Evolutionary conservation across 1,284 basidiomycete genomes (phyloP).

Genomic region (Apiotrichum siamense): DNA sequence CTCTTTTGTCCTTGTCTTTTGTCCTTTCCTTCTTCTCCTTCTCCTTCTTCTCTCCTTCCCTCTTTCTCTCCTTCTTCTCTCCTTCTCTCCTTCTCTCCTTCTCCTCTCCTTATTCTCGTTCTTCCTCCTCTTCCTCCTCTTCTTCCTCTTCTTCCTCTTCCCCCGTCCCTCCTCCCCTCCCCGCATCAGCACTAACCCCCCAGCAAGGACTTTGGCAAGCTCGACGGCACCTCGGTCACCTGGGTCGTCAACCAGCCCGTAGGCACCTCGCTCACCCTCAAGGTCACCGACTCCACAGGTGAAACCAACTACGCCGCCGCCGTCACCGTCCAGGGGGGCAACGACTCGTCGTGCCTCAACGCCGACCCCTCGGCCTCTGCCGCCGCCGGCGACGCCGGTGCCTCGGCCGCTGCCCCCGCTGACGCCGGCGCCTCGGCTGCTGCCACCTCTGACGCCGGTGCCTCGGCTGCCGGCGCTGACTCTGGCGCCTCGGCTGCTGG

Average conservation of each 20-base stretch:
- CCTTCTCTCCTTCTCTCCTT: too few species aligned
- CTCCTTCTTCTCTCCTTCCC: too few species aligned
- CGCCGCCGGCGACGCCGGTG: constrained; percentile 2
- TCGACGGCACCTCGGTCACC: constrained; percentile 52
- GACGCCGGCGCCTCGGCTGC: constrained; percentile 3
- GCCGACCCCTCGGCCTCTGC: neutral
- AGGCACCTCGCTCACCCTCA: constrained; percentile 47
- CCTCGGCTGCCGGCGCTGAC: constrained; percentile 4
- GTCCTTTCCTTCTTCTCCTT: too few species aligned
- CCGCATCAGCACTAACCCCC: neutral
- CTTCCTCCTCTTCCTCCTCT: too few species aligned
- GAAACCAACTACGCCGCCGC: constrained; percentile 27
- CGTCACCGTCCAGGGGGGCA: constrained; percentile 19
- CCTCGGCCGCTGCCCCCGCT: constrained; percentile 4
- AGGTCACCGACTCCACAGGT: constrained; percentile 36
- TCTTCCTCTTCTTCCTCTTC: too few species aligned
- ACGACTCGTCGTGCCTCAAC: constrained; percentile 19
- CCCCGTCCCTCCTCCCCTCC: too few species aligned
- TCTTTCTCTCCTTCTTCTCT: too few species aligned
- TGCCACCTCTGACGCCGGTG: neutral
- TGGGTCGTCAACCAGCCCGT: constrained; percentile 59
- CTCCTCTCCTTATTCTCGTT: too few species aligned
- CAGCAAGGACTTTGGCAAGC: constrained; percentile 30
- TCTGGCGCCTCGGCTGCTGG: neutral
- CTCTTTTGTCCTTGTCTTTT: neutral